phyloP scores from a whole-genome alignment of 2,329 filamentous ascomycete genomes.

The Colletotrichum cuscutae region DNA sequence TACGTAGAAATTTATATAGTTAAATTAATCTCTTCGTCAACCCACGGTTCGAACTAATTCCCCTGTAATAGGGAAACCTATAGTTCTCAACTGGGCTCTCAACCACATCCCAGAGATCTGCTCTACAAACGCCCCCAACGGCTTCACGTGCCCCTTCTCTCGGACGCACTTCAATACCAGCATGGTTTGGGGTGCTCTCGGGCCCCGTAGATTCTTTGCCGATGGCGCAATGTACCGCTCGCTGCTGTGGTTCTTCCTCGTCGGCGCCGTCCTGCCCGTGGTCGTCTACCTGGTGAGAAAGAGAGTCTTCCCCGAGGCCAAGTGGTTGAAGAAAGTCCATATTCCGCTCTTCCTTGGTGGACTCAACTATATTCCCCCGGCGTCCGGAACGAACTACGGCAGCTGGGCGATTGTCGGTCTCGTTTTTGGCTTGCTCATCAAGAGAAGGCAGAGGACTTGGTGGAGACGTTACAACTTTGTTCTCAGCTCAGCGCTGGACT shows the following conservation, averaged over 20 bases:
- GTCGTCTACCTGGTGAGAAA: slow-evolving; percentile 51
- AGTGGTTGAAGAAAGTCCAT: slow-evolving; percentile 41
- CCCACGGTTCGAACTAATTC: too few species aligned
- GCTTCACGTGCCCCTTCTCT: slow-evolving; percentile 54
- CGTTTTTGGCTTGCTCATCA: slow-evolving; percentile 41
- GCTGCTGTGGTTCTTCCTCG: slow-evolving; percentile 64
- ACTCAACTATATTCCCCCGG: slow-evolving; percentile 46
- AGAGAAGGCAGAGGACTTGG: slow-evolving; percentile 40
- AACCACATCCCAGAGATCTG: slow-evolving; percentile 63
- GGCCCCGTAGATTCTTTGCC: slow-evolving; percentile 65
- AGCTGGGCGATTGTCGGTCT: slow-evolving; percentile 45
- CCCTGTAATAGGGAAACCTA: too few species aligned
- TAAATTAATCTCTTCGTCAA: too few species aligned
- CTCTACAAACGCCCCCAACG: slow-evolving; percentile 51
- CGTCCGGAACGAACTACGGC: slow-evolving; percentile 46
- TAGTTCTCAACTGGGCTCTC: slow-evolving; percentile 48
- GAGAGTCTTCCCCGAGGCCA: slow-evolving; percentile 30
- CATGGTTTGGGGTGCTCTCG: slow-evolving; percentile 67
- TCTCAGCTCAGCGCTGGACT: slow-evolving; percentile 45
- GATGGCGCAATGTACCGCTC: slow-evolving; percentile 58
- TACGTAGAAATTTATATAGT: too few species aligned
- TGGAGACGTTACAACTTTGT: slow-evolving; percentile 47
- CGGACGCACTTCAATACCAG: slow-evolving; percentile 61
- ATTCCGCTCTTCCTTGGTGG: slow-evolving; percentile 44
- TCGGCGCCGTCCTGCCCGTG: slow-evolving; percentile 60